A percentile compares a stretch with the other conserved stretches of the same genome.
Conservation (phyloP, 2,329 filamentous ascomycete species). For the Nemania diffusa region DNA sequence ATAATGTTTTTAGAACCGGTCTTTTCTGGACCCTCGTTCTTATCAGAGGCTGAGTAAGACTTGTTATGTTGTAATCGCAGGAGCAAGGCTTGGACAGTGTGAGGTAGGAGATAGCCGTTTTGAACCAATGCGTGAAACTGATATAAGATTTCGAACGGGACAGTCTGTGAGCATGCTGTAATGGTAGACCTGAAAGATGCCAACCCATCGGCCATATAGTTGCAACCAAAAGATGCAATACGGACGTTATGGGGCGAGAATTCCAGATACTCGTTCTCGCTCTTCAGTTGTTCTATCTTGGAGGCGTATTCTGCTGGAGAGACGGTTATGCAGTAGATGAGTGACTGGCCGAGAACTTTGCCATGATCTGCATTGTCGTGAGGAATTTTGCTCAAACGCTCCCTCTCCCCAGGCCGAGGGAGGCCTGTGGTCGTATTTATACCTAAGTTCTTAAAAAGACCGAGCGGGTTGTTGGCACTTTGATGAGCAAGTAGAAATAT, state of each 20-base stretch:
- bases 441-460: conserved; percentile 35
- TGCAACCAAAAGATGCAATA: conserved; percentile 21
- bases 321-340: conserved; percentile 57
- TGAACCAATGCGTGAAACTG: conserved; percentile 71
- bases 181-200: conserved; percentile 50
- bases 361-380: conserved; percentile 45
- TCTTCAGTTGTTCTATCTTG: conserved; percentile 46
- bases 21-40: background rate
- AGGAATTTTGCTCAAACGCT: conserved; percentile 48
- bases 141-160: conserved; percentile 67
- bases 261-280: conserved; percentile 42
- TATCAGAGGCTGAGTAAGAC: conserved; percentile 11
- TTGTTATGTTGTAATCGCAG: conserved; percentile 49
- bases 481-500: conserved; percentile 52
- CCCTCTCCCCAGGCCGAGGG: conserved; percentile 38
- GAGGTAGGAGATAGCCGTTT: conserved; percentile 71
- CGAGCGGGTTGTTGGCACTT: conserved; percentile 6
- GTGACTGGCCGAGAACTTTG: conserved; percentile 53
- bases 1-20: conserved; percentile 38
- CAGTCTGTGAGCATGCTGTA: conserved; percentile 42
- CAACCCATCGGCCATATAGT: conserved; percentile 43
- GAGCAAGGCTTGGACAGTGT: conserved; percentile 60
- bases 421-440: conserved; percentile 20
- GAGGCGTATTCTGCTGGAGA: conserved; percentile 43
- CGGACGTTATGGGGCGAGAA: conserved; percentile 44